Evolutionary conservation across 202 grass and related monocot genomes (phyloP), one percentile per base, ranked within the genome.

Genomic region (Carex arenaria): DNA sequence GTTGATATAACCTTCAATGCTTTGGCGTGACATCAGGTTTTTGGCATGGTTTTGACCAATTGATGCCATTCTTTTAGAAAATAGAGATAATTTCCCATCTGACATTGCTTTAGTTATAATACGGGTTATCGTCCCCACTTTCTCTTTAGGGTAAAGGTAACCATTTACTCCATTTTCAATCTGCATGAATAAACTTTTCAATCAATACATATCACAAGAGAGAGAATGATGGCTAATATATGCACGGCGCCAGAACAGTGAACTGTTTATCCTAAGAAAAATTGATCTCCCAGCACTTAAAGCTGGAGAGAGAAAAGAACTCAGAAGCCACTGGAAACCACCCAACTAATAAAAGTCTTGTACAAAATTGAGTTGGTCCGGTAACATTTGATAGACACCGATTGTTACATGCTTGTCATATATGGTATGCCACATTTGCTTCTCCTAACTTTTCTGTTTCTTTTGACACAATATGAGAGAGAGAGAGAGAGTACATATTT

Each of bases 91-190:
- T 80, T 89, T 86, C 61, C 96, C 89, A 59, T 94, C 93, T 59
- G 88, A 92, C 47, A 96, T 67, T n/a, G 87, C 89, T 88, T 82
- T 83, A 74, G 84, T 80, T 70, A 99, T 75, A 59, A 90, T 85
- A 81, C 87, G 66, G 54, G 88, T 87, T 80, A 99, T 82, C 64
- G 85, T 84, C 80, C 78, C 64, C 49, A 89, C 79, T 83, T 87
- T 92, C 84, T 92, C 86, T 70, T 89, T 88, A 63, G 93, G 86
- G 78, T 90, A 96, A 65, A 99, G 88, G 83, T 90, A 91, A 61
- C 91, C 93, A 85, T 95, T 92, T 87, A 92, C 71, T 56, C 93
- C 88, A 96, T 96, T 90, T 88, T 91, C 84, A 84, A 99, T 92
- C 96, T 96, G 90, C 78, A 88, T 80, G 85, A 88, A 77, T 56